Evolutionary conservation across 2,329 filamentous ascomycete species (phyloP).

Genomic region (Penicillium aurantiogriseum): DNA sequence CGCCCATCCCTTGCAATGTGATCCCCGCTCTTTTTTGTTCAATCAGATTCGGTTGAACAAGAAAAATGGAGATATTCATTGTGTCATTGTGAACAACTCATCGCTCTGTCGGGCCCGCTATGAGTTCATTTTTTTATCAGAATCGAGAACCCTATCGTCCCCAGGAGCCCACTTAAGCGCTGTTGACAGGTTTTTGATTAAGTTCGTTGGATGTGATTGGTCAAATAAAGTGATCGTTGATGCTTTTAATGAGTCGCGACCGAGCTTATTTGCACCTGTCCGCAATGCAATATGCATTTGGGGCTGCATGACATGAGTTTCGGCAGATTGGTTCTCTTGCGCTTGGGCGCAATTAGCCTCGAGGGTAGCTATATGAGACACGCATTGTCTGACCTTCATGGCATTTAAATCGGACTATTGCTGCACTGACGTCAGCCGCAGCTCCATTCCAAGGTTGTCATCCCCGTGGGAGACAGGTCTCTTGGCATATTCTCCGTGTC

Average conservation of each 20-base stretch:
- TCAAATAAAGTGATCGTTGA: not conserved
- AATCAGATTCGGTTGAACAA: not conserved
- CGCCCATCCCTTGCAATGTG: slow-evolving; percentile 5
- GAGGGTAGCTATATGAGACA: not conserved
- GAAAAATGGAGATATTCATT: not conserved
- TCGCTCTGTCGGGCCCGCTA: not conserved
- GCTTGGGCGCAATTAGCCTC: not conserved
- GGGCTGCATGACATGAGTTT: not conserved
- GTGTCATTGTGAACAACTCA: not conserved
- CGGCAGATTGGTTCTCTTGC: not conserved
- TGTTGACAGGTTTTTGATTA: not conserved
- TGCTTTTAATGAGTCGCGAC: not conserved
- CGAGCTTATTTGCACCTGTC: not conserved
- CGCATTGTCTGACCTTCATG: not conserved
- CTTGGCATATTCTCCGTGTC: not conserved
- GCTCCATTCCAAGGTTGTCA: not conserved
- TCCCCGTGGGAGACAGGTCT: not conserved
- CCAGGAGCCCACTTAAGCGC: not conserved
- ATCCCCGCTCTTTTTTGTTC: not conserved
- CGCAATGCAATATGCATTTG: not conserved
- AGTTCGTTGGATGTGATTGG: not conserved
- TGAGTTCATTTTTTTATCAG: not conserved
- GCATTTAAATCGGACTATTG: slow-evolving; percentile 2
- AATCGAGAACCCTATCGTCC: not conserved
- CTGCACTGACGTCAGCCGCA: slow-evolving; percentile 4